These are phyloP conservation scores for Dothistroma septosporum DNA, from an alignment of 2,329 filamentous ascomycete species.

Conservation along the genomic window DNA sequence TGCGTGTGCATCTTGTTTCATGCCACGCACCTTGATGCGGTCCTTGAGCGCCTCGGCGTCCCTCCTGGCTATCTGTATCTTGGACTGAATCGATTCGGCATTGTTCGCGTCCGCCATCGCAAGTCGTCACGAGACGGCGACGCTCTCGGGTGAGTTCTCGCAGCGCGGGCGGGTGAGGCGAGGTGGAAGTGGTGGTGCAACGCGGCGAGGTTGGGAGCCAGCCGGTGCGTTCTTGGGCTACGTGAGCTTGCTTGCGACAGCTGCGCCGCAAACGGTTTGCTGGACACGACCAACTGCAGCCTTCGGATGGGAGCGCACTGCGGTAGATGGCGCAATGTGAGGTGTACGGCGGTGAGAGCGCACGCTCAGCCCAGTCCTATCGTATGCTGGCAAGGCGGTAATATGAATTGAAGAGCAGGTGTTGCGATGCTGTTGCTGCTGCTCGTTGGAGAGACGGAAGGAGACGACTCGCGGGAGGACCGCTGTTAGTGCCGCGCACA, in stretches of 20 bases:
- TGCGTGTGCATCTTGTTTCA: slow-evolving; percentile 29
- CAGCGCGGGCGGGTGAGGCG: slow-evolving; percentile 10
- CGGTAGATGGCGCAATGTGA: background rate
- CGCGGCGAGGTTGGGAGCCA: background rate
- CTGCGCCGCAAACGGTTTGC: background rate
- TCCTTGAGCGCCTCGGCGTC: slow-evolving; percentile 98
- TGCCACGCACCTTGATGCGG: slow-evolving; percentile 50
- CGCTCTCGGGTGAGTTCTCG: slow-evolving; percentile 13
- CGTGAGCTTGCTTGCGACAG: background rate
- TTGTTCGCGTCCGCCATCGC: slow-evolving; percentile 46
- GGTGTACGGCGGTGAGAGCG: background rate
- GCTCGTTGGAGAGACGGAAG: background rate
- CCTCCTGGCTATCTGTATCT: slow-evolving; percentile 92
- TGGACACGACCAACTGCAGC: background rate
- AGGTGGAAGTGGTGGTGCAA: slow-evolving; percentile 4
- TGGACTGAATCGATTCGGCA: slow-evolving; percentile 50
- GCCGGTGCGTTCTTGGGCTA: background rate
- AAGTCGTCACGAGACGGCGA: slow-evolving; percentile 21
- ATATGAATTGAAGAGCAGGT: background rate
- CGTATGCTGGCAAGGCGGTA: background rate
- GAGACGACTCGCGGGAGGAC: background rate
- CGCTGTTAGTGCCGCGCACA: background rate
- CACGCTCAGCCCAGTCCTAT: background rate
- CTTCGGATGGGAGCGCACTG: background rate
- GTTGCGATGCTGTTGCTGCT: background rate